These are phyloP conservation scores for Fraxinus nigra DNA, from an alignment of 305 asterid genomes.

Conservation along the genomic window DNA sequence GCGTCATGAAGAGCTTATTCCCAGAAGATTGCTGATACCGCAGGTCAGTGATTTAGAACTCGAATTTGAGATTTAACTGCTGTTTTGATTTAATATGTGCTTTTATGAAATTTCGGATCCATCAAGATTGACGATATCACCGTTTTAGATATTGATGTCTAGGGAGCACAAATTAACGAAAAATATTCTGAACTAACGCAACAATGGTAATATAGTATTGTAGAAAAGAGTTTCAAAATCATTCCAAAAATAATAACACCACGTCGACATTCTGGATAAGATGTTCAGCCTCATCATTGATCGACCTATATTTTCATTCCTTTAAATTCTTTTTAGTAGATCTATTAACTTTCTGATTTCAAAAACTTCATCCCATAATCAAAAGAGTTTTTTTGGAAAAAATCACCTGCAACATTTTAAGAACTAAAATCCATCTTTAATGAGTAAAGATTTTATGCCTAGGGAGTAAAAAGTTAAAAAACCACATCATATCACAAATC, in stretches of 20 bases:
- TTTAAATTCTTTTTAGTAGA: background rate
- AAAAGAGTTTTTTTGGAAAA: background rate
- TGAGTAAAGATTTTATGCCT: background rate
- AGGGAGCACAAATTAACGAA: background rate
- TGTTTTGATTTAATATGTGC: background rate
- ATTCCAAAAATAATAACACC: background rate
- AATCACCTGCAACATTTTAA: background rate
- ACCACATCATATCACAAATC: background rate
- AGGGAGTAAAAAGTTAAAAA: background rate
- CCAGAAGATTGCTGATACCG: conserved; percentile 39
- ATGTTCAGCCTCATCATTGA: background rate
- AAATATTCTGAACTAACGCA: background rate
- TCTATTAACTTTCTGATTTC: background rate
- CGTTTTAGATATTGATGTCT: background rate
- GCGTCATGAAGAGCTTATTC: conserved; percentile 45
- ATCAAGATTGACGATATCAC: background rate
- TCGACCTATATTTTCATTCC: background rate
- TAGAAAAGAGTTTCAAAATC: background rate
- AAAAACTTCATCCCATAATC: background rate
- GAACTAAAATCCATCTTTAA: background rate
- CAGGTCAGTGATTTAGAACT: conserved; percentile 37
- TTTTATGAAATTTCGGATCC: background rate
- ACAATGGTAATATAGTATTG: background rate
- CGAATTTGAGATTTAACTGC: background rate
- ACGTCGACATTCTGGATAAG: background rate